These are phyloP conservation scores for Yamadazyma ubonensis DNA, from an alignment of 805 yeast species.

Conservation along the genomic window DNA sequence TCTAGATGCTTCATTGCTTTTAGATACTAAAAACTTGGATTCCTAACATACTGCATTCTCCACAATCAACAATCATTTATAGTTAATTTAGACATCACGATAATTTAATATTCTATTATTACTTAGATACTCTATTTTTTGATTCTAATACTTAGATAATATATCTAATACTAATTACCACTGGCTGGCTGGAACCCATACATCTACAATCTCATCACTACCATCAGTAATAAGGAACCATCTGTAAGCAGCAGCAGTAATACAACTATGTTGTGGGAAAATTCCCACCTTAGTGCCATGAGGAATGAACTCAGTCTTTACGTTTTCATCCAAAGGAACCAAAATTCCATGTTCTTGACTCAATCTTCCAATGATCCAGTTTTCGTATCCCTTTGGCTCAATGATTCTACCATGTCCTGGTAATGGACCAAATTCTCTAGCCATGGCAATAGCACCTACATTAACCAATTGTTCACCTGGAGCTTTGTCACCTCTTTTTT, in stretches of 20 bases:
- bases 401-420: slow-evolving; percentile 60
- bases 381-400: slow-evolving; percentile 41
- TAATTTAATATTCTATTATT: no score
- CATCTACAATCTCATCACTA: slow-evolving; percentile 48
- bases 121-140: no score
- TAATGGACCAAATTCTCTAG: slow-evolving; percentile 60
- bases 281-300: slow-evolving; percentile 55
- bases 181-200: slow-evolving; percentile 56
- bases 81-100: no score
- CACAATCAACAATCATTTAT: no score
- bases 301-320: slow-evolving; percentile 40
- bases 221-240: slow-evolving; percentile 53
- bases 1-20: no score
- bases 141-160: no score
- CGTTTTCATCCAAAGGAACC: slow-evolving; percentile 38
- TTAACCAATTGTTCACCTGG: slow-evolving; percentile 67
- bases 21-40: no score
- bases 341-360: slow-evolving; percentile 82
- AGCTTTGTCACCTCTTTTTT: slow-evolving; percentile 47
- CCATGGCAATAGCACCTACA: slow-evolving; percentile 70
- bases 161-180: slow-evolving; percentile 16
- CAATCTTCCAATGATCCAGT: slow-evolving; percentile 66
- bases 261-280: slow-evolving; percentile 72
- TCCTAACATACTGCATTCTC: no score
- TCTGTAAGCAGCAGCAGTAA: slow-evolving; percentile 61